A percentile compares a stretch with the other conserved stretches of the same genome.
Evolutionary conservation across 208 protist genomes (phyloP).

Genomic region (Acanthamoeba lugdunensis): DNA sequence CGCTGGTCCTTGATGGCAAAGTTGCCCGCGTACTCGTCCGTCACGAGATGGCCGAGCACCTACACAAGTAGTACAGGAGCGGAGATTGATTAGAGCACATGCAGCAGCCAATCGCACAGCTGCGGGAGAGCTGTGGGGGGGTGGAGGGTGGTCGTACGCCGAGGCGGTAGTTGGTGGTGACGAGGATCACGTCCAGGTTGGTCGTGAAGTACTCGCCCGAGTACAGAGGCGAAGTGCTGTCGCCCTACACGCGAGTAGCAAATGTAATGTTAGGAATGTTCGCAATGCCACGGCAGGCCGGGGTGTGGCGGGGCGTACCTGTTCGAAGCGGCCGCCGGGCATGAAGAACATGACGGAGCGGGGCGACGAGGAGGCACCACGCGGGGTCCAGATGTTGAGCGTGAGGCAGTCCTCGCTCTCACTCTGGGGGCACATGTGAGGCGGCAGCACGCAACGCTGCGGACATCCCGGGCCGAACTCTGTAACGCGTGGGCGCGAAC

Average conservation of each 20-base stretch:
- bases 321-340: conserved; percentile 22
- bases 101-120: too few species aligned
- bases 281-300: too few species aligned
- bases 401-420: conserved; percentile 46
- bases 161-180: conserved; percentile 73
- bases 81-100: too few species aligned
- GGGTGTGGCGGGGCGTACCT: not conserved
- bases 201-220: conserved; percentile 17
- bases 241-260: not conserved
- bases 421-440: not conserved
- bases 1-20: conserved; percentile 67
- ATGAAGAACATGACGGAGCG: conserved; percentile 38
- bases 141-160: not conserved
- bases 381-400: conserved; percentile 55
- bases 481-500: not conserved
- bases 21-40: not conserved
- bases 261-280: too few species aligned
- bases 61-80: not conserved
- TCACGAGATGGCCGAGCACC: not conserved
- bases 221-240: conserved; percentile 4
- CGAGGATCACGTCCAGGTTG: conserved; percentile 39
- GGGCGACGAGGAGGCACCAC: not conserved
- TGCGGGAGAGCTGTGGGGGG: too few species aligned
- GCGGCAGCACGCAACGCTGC: conserved; percentile 17
- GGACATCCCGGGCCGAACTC: conserved; percentile 22